Evolutionary conservation across 2,329 filamentous ascomycete species (phyloP), one percentile per base, ranked within the genome.

Genomic region (Esteya vermicola): DNA sequence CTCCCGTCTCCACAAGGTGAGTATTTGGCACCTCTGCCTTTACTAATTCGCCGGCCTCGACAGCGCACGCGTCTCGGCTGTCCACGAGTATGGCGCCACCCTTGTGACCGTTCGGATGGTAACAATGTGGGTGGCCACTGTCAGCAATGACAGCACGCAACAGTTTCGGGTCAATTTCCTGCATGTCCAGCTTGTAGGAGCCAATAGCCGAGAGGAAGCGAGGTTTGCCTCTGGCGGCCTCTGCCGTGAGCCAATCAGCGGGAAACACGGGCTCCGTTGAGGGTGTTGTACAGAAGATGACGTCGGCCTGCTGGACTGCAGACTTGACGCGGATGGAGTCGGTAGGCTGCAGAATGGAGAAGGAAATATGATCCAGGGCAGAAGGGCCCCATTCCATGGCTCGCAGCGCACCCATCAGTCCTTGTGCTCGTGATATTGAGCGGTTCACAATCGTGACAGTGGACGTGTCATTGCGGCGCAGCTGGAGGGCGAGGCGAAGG

Each of bases 11-110:
- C 9, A 81, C 62, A 1, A 82, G 59, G 43, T 79, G 67, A 16
- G 72, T 59, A 0, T 67, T 65, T 4, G 59, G 62, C 6, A 83
- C 55, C 2, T 65, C 68, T 0, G 76, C 76, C 55, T 78, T 68
- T 8, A 81, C 69, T 6, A 83, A 58, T 53, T 84, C 79, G 0
- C 79, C 79, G 0, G 78, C 74, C 48, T 81, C 75, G 43, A 70
- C 65, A 16, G 81, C 54, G 40, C 72, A 74, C 2, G 70, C 72
- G 14, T 75, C 68, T 0, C 77, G 62, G 38, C 68, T 76, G 48
- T 72, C 69, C 8, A 70, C 67, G 10, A 67, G 58, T 16, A 72
- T 54, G 3, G 52, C 52, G 4, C 54, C 54, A 4, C 58, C 59
- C 3, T 2, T 3, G 4, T 40, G 22, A 0, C 18, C 25, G 8